These are phyloP conservation scores for Calophaca sinica DNA, from an alignment of 306 rosid species.

Conservation along the genomic window DNA sequence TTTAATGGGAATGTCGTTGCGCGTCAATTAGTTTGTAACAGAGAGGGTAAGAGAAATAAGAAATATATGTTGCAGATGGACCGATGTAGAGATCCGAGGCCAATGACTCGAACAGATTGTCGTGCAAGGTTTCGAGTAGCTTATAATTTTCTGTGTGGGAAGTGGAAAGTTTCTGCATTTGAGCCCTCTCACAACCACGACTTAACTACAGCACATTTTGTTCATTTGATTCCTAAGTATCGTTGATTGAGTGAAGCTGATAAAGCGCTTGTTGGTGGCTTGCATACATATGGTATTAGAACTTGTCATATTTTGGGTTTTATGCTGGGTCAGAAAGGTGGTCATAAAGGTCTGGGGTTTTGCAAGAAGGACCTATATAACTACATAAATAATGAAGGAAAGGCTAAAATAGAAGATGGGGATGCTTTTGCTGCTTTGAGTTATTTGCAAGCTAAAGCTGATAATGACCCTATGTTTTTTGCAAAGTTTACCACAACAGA, in stretches of 20 bases:
- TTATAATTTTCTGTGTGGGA: neutral
- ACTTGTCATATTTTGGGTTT: constrained; percentile 2
- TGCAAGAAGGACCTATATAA: constrained; percentile 3
- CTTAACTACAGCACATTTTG: neutral
- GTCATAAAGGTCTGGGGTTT: neutral
- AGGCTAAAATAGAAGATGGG: neutral
- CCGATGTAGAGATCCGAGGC: neutral
- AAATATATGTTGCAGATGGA: neutral
- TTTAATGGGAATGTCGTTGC: neutral
- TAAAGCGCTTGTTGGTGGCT: neutral
- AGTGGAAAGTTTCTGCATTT: neutral
- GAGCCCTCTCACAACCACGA: neutral
- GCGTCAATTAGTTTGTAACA: neutral
- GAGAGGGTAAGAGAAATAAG: neutral
- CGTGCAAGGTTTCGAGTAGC: neutral
- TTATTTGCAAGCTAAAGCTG: neutral
- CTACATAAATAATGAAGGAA: neutral
- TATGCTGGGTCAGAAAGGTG: neutral
- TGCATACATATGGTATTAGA: neutral
- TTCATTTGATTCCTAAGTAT: neutral
- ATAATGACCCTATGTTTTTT: neutral
- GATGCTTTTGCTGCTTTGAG: neutral
- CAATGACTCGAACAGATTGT: neutral
- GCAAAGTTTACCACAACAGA: neutral
- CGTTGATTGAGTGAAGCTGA: neutral